These are phyloP conservation scores for Astraeus odoratus DNA, from an alignment of 768 basidiomycete genomes.

Conservation along the genomic window DNA sequence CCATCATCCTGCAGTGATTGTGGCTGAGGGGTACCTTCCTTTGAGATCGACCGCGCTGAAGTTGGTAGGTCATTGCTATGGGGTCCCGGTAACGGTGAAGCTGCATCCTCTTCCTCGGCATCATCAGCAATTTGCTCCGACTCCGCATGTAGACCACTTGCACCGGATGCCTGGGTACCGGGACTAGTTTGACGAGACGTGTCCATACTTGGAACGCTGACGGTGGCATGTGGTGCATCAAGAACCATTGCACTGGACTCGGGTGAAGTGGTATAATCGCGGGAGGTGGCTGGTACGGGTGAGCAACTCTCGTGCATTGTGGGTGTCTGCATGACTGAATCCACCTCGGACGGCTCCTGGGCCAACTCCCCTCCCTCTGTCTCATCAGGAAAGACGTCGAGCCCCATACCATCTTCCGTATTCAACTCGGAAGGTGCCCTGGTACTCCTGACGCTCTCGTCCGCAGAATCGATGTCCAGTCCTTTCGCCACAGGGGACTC, in stretches of 20 bases:
- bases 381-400: not conserved
- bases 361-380: conserved; percentile 16
- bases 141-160: not conserved
- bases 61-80: not conserved
- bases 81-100: not conserved
- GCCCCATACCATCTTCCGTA: not conserved
- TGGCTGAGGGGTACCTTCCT: not conserved
- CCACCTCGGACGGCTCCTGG: conserved; percentile 22
- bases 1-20: conserved; percentile 6
- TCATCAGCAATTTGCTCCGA: not conserved
- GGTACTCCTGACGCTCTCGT: not conserved
- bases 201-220: not conserved
- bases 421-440: not conserved
- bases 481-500: not conserved
- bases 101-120: not conserved
- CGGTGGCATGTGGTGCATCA: conserved; percentile 10
- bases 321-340: conserved; percentile 19
- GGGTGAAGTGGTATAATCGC: conserved; percentile 20
- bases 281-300: conserved; percentile 19
- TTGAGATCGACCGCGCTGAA: not conserved
- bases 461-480: not conserved
- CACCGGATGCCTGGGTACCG: not conserved
- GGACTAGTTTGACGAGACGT: not conserved
- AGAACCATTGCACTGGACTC: conserved; percentile 23
- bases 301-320: conserved; percentile 14